These are phyloP conservation scores for Bertia moriformis DNA, from an alignment of 2,329 filamentous ascomycete species.

Conservation along the genomic window DNA sequence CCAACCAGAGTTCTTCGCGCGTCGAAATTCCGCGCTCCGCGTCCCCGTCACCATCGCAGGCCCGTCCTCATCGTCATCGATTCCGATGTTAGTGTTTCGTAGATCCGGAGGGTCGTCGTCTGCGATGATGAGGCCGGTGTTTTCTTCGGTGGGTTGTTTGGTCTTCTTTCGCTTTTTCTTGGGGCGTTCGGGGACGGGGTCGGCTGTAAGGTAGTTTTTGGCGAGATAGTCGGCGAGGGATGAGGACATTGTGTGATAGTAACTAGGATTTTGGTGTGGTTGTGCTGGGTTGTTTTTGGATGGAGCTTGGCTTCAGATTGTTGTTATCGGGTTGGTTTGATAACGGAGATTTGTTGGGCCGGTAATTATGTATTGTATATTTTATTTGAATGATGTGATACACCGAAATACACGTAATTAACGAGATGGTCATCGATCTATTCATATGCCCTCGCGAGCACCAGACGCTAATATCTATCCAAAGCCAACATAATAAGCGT, in stretches of 20 bases:
- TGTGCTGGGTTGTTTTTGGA: neutral
- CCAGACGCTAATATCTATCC: too few relatives aligned
- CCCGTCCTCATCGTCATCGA: slow-evolving; percentile 22
- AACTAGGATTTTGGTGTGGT: slow-evolving; percentile 1
- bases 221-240: slow-evolving; percentile 46
- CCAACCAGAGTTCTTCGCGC: slow-evolving; percentile 39
- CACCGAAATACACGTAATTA: too few relatives aligned
- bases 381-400: too few relatives aligned
- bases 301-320: slow-evolving; percentile 1
- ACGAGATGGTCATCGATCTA: too few relatives aligned
- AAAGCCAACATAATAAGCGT: too few relatives aligned
- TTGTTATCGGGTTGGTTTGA: too few relatives aligned
- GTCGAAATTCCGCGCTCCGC: slow-evolving; percentile 27
- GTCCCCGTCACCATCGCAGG: slow-evolving; percentile 10
- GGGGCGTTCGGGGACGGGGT: slow-evolving; percentile 31
- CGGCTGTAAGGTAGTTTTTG: slow-evolving; percentile 52
- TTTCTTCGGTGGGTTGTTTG: slow-evolving; percentile 22
- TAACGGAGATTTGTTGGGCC: too few relatives aligned
- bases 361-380: too few relatives aligned
- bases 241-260: slow-evolving; percentile 26
- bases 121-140: slow-evolving; percentile 18
- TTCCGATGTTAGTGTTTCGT: slow-evolving; percentile 3
- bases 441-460: too few relatives aligned
- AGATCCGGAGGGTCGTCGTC: slow-evolving; percentile 1
- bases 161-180: slow-evolving; percentile 43